Base-by-base conservation (phyloP, 2,329 filamentous ascomycete genomes). In the Fusarium pilosicola region DNA sequence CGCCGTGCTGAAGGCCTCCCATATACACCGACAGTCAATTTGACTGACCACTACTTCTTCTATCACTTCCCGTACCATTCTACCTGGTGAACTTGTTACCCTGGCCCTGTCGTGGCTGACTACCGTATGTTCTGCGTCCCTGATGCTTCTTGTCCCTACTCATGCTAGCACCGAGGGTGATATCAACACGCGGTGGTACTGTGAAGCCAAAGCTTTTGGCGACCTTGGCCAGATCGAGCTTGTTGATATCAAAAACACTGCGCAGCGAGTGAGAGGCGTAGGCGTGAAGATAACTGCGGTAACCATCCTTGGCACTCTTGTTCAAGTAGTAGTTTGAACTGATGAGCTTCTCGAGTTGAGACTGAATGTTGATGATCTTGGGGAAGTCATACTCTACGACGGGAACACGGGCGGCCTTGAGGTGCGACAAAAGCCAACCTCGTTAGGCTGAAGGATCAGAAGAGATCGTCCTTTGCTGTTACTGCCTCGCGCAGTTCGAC, bases 371-470 rank as follows among this genome's bases (percentile, higher is more conserved):
- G 79, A 96, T 87, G 74, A 99, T 94, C 88, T 97, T 97, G 4
- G 96, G 96, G 80, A 99, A 96, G 80, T 98, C 96, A 79, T 97
- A 98, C 83, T 99, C 96, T 34, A 97, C 94, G 12, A 99, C 92
- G 5, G 96, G 96, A 4, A 99, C 95, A 70, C 94, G 91, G 20
- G 95, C 95, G 60, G 95, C 93, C 84, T 97, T 97, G 71, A 99
- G 88, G 80, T 98, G 94, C 64, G 92, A 92, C 57, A 99, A 86
- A 99, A 98, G 32, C 95, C 96, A 24, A 97, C 91, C 83, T 99
- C 96, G 68, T 89, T 92, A 4, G 96, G 96, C 82, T 97, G 93
- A 71, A 99, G 86, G 86, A 99, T 98, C 86, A 99, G 93, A 76
- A 99, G 86, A 76, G 93, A 96, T 77, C 94, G 92, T 34, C 96